Conservation (phyloP, 805 yeast species). For the Wickerhamomyces bovis region DNA sequence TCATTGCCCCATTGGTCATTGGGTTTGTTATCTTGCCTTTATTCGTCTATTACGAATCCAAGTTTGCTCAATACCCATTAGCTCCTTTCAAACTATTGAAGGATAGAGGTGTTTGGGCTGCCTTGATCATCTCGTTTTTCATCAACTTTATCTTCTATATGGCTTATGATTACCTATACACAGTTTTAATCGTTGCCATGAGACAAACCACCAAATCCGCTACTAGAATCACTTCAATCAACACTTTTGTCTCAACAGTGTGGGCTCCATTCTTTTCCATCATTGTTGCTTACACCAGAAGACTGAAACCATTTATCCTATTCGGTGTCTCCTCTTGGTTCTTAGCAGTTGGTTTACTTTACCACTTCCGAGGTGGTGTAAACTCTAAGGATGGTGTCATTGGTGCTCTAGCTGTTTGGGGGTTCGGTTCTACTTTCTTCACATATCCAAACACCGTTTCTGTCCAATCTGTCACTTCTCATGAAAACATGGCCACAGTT, state of each 20-base stretch:
- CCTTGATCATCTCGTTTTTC: slow-evolving; percentile 52
- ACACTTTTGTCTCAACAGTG: slow-evolving; percentile 57
- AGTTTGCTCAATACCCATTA: slow-evolving; percentile 54
- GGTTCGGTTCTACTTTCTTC: slow-evolving; percentile 69
- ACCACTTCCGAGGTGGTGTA: slow-evolving; percentile 50
- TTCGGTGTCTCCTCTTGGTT: slow-evolving; percentile 55
- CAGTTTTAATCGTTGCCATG: slow-evolving; percentile 60
- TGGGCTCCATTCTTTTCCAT: slow-evolving; percentile 54
- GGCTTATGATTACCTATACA: slow-evolving; percentile 65
- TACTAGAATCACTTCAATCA: slow-evolving; percentile 52
- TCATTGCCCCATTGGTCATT: slow-evolving; percentile 64
- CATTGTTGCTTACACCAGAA: slow-evolving; percentile 39
- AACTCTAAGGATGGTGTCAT: slow-evolving; percentile 50
- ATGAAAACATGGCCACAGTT: slow-evolving; percentile 63
- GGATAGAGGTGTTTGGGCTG: slow-evolving; percentile 72
- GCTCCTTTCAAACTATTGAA: slow-evolving; percentile 51
- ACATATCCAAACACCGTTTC: slow-evolving; percentile 63
- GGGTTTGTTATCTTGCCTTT: slow-evolving; percentile 58
- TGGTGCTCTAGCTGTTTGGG: slow-evolving; percentile 57
- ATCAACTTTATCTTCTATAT: slow-evolving; percentile 59
- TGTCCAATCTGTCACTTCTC: slow-evolving; percentile 52
- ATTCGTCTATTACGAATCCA: slow-evolving; percentile 55
- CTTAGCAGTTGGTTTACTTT: slow-evolving; percentile 51
- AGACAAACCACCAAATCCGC: slow-evolving; percentile 55
- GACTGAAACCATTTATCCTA: slow-evolving; percentile 54